These are phyloP conservation scores for Beauveria rudraprayagi DNA, from an alignment of 2,329 filamentous ascomycete genomes.

Conservation along the genomic window DNA sequence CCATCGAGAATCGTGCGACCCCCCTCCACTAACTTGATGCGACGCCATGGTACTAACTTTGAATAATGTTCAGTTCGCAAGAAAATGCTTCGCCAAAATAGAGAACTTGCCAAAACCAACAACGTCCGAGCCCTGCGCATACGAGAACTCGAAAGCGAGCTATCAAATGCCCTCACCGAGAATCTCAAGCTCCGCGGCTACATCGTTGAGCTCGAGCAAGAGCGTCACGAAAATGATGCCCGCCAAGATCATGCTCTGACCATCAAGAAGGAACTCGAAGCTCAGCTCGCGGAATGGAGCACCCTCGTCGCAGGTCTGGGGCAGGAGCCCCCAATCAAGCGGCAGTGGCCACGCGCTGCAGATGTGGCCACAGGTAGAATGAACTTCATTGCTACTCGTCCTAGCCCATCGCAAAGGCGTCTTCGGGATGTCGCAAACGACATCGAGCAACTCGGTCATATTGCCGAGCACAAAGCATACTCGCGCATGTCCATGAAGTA, in stretches of 20 bases:
- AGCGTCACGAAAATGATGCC: slow-evolving; percentile 53
- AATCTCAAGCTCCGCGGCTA: slow-evolving; percentile 67
- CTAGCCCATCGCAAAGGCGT: slow-evolving; percentile 47
- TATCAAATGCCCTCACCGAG: slow-evolving; percentile 65
- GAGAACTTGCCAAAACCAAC: slow-evolving; percentile 73
- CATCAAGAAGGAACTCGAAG: slow-evolving; percentile 64
- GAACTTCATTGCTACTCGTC: slow-evolving; percentile 30
- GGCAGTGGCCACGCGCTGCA: slow-evolving; percentile 32
- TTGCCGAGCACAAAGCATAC: slow-evolving; percentile 61
- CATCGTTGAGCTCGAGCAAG: slow-evolving; percentile 60
- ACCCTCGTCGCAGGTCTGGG: slow-evolving; percentile 59
- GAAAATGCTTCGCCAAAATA: slow-evolving; percentile 74
- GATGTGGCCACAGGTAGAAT: slow-evolving; percentile 34
- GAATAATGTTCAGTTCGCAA: slow-evolving; percentile 57
- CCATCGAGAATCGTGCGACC: slow-evolving; percentile 60
- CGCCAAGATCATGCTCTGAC: slow-evolving; percentile 56
- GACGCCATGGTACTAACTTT: background rate
- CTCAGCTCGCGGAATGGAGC: slow-evolving; percentile 63
- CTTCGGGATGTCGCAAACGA: slow-evolving; percentile 50
- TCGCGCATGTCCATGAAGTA: slow-evolving; percentile 63
- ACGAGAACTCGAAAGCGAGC: slow-evolving; percentile 67
- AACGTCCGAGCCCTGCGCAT: slow-evolving; percentile 71
- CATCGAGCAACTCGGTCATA: slow-evolving; percentile 44
- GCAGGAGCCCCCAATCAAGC: slow-evolving; percentile 47
- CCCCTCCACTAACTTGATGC: background rate